Evolutionary conservation across 1,139 yeast genomes (phyloP).

Genomic region (Zhuliangozyma parablackwelliae): DNA sequence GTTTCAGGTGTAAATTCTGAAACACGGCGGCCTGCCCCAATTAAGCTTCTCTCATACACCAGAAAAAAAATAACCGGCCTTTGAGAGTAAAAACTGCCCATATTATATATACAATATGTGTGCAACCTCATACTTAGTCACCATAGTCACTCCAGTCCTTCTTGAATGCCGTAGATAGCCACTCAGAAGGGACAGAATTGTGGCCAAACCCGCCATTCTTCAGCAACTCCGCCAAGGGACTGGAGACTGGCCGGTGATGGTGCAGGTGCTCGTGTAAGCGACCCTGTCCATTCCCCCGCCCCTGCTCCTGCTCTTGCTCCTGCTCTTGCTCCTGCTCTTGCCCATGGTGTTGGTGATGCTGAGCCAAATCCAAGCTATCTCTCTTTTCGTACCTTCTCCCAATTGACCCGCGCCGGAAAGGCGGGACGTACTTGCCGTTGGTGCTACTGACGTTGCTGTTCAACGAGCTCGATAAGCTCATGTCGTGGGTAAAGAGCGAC

Average conservation of each 20-base stretch:
- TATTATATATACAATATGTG: not conserved
- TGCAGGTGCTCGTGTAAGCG: not conserved
- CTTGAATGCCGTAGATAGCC: constrained; percentile 15
- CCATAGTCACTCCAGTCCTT: constrained; percentile 35
- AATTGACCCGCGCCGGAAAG: constrained; percentile 52
- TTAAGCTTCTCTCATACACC: too few species aligned
- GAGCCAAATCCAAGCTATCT: not conserved
- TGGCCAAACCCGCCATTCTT: not conserved
- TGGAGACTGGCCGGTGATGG: constrained; percentile 5
- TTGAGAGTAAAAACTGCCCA: too few species aligned
- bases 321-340: too few species aligned
- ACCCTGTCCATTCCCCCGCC: not conserved
- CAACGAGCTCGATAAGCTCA: constrained; percentile 15
- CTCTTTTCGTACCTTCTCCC: constrained; percentile 1
- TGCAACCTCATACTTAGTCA: constrained; percentile 4
- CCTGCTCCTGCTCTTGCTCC: not conserved
- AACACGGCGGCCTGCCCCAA: too few species aligned
- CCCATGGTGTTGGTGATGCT: not conserved
- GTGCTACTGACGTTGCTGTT: constrained; percentile 13
- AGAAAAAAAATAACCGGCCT: too few species aligned
- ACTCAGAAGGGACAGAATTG: constrained; percentile 27
- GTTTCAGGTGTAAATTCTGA: too few species aligned
- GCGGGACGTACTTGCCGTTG: constrained; percentile 66
- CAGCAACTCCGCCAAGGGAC: constrained; percentile 4
- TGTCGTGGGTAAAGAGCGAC: constrained; percentile 6